Evolutionary conservation across 495 filamentous ascomycete species (phyloP).

Genomic region (Aspergillus egyptiacus): DNA sequence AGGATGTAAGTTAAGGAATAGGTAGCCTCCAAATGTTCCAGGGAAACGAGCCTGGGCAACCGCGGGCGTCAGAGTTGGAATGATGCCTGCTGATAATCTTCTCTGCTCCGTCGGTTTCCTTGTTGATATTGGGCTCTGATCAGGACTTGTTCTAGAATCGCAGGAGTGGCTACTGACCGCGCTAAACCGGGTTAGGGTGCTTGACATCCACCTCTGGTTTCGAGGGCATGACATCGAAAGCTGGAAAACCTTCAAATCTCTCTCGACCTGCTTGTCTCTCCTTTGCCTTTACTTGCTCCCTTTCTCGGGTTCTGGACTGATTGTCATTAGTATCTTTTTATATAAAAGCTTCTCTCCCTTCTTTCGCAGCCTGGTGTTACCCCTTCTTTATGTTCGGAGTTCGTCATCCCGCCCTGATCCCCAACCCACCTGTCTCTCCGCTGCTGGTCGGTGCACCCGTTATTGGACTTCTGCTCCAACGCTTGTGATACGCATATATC

Average conservation of each 20-base stretch:
- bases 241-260: slow-evolving; percentile 24
- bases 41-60: not conserved
- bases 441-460: slow-evolving; percentile 21
- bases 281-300: slow-evolving; percentile 11
- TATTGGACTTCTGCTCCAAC: slow-evolving; percentile 4
- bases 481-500: not conserved
- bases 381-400: slow-evolving; percentile 11
- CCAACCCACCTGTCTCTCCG: slow-evolving; percentile 17
- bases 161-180: slow-evolving; percentile 20
- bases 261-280: slow-evolving; percentile 6
- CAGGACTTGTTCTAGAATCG: slow-evolving; percentile 21
- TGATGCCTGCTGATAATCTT: not conserved
- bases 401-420: slow-evolving; percentile 14
- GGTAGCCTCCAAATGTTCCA: slow-evolving; percentile 1
- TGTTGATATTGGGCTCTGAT: not conserved
- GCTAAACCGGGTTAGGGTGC: slow-evolving; percentile 23
- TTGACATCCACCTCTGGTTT: slow-evolving; percentile 29
- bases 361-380: slow-evolving; percentile 5
- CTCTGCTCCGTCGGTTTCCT: too few species aligned
- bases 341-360: slow-evolving; percentile 1
- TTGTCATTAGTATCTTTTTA: slow-evolving; percentile 1
- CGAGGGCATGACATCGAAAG: slow-evolving; percentile 25
- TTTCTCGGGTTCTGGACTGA: slow-evolving; percentile 14
- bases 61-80: not conserved
- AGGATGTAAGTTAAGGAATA: not conserved